Conservation (phyloP, 345 rosid genomes). For the Citrus inodora region DNA sequence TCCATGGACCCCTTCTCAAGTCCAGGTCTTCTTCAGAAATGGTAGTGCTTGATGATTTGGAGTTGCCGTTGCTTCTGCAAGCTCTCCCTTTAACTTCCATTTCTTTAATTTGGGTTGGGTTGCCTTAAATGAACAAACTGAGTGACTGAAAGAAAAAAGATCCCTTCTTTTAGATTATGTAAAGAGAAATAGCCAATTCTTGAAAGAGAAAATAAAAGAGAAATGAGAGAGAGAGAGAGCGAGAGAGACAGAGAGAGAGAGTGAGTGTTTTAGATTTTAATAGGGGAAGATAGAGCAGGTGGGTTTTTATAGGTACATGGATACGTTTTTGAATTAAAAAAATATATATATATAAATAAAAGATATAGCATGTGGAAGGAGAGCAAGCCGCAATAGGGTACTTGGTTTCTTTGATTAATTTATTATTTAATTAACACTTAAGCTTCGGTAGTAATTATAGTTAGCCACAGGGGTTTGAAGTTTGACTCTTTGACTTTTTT, state of each 20-base stretch:
- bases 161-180: not conserved
- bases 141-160: constrained; percentile 21
- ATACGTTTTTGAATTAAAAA: constrained; percentile 24
- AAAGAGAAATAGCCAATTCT: constrained; percentile 14
- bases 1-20: constrained; percentile 90
- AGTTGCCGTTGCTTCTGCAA: constrained; percentile 14
- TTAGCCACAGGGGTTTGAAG: constrained; percentile 24
- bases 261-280: constrained; percentile 38
- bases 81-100: constrained; percentile 43
- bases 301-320: constrained; percentile 28
- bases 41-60: constrained; percentile 11
- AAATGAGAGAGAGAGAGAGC: constrained; percentile 19
- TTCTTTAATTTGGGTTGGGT: not conserved
- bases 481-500: constrained; percentile 36
- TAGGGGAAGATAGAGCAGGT: constrained; percentile 40
- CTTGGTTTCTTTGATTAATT: constrained; percentile 19
- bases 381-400: constrained; percentile 38
- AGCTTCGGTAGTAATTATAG: constrained; percentile 24
- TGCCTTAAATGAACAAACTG: constrained; percentile 27
- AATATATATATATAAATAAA: not conserved
- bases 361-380: constrained; percentile 18
- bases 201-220: constrained; percentile 25
- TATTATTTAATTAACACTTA: constrained; percentile 6
- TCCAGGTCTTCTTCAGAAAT: constrained; percentile 53
- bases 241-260: constrained; percentile 16